phyloP scores from a whole-genome alignment of 345 rosid genomes.

The Hibiscus trionum region DNA sequence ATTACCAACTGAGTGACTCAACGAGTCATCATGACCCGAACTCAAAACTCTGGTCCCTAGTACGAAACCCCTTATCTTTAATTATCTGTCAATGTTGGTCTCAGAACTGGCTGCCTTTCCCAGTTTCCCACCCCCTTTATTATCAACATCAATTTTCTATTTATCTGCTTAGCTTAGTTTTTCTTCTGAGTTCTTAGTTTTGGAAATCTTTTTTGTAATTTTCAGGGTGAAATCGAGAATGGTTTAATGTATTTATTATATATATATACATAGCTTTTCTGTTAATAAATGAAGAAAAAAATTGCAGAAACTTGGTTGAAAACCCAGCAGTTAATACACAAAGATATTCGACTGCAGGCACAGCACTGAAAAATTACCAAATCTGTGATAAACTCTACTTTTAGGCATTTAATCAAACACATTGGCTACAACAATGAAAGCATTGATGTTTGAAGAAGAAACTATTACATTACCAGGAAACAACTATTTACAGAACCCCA shows the following conservation, averaged over 20 bases:
- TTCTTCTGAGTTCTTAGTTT: neutral
- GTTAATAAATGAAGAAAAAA: slow-evolving; percentile 2
- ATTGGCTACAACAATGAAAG: slow-evolving; percentile 5
- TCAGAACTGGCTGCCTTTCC: slow-evolving; percentile 24
- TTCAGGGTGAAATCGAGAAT: slow-evolving; percentile 15
- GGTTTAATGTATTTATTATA: slow-evolving; percentile 13
- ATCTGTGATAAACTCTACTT: neutral
- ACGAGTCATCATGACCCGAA: slow-evolving; percentile 17
- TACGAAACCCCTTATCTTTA: slow-evolving; percentile 7
- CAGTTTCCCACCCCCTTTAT: slow-evolving; percentile 10
- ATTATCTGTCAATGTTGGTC: slow-evolving; percentile 16
- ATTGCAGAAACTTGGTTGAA: neutral
- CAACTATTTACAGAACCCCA: neutral
- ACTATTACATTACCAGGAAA: neutral
- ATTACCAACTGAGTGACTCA: slow-evolving; percentile 6
- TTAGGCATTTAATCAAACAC: neutral
- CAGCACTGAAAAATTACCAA: slow-evolving; percentile 3
- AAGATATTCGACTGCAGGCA: neutral
- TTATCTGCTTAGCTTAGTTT: slow-evolving; percentile 2
- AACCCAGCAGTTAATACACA: neutral
- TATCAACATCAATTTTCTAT: neutral
- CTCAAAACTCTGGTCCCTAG: neutral
- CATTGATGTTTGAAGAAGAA: neutral
- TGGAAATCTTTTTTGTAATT: slow-evolving; percentile 18
- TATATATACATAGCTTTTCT: slow-evolving; percentile 6